Conservation (phyloP, 495 filamentous ascomycete species). For the Podospora didyma region DNA sequence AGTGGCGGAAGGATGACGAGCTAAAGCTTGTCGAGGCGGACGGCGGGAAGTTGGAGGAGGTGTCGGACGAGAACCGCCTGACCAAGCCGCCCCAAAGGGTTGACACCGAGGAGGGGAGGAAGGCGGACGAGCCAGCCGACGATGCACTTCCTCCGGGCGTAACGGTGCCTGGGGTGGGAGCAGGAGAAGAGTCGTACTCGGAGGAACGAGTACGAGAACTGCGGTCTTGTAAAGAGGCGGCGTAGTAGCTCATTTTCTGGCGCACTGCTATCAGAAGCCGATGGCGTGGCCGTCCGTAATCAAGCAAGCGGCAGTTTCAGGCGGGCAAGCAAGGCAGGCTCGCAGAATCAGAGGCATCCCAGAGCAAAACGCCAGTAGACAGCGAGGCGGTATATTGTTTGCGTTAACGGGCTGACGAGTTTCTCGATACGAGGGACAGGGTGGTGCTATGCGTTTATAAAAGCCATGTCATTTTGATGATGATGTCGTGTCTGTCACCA, state of each 20-base stretch:
- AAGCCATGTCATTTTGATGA: too few relatives aligned
- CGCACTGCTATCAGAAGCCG: neutral
- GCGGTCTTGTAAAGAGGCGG: constrained; percentile 13
- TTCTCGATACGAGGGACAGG: too few relatives aligned
- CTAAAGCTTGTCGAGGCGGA: constrained; percentile 4
- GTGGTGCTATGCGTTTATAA: too few relatives aligned
- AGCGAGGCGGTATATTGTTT: too few relatives aligned
- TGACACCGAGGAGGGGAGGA: constrained; percentile 23
- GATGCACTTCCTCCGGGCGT: constrained; percentile 21
- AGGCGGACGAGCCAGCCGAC: constrained; percentile 17
- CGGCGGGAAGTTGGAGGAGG: neutral
- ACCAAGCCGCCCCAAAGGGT: constrained; percentile 33
- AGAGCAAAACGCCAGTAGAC: neutral
- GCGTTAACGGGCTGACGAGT: too few relatives aligned
- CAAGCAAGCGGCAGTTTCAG: neutral
- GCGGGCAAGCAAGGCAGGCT: neutral
- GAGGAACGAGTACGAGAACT: constrained; percentile 19
- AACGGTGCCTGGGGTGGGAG: constrained; percentile 28
- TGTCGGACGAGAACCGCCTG: constrained; percentile 32
- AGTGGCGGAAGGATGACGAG: constrained; percentile 13
- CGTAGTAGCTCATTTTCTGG: constrained; percentile 20
- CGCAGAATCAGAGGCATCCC: neutral
- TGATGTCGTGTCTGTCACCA: too few relatives aligned
- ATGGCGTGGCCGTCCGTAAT: neutral
- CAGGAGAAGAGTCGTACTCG: constrained; percentile 19